Evolutionary conservation across 2,329 filamentous ascomycete genomes (phyloP), one percentile per base, ranked within the genome.

Genomic region (Gremmenia infestans): DNA sequence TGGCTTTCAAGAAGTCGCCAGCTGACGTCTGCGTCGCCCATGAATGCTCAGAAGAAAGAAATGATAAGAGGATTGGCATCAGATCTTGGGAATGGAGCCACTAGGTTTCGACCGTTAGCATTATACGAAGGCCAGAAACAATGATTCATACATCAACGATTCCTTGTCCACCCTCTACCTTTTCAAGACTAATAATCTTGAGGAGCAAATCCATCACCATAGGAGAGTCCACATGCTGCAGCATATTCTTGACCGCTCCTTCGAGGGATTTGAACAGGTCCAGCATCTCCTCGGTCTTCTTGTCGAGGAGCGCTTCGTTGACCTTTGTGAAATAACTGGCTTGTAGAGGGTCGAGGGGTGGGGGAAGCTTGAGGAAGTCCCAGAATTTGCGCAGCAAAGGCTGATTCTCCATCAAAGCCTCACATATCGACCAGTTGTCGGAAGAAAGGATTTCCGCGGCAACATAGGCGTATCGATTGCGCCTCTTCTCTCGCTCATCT

Each of bases 271-370:
- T 95, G 72, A 99, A 84, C 59, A 99, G 85, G 17, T 87, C 85
- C 63, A 97, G 79, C 93, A 97, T 99, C 62, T 97, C 93, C 68
- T 95, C 90, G 5, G 95, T 97, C 80, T 97, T 97, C 75, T 94
- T 95, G 72, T 97, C 94, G 54, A 99, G 87, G 19, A 99, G 76
- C n/a, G 91, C 89, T 75, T 99, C 94, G 72, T 97, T 97, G 69
- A 99, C 92, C 71, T 97, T 99, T 54, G 93, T 97, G 71, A 99
- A 99, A 72, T 99, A 99, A 68, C 92, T 92, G 17, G 94, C 93
- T 73, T 97, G 93, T 5, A 97, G 81, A 39, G 93, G 89, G 71
- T 97, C 93, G 54, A 99, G 81, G 2, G 93, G 90, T 11, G 90
- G 82, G n/a, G 89, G 82, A 54, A 86, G 83, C 70, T 88, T 88